Evolutionary conservation across 2,329 filamentous ascomycete species (phyloP).

Genomic region (Trichoderma breve): DNA sequence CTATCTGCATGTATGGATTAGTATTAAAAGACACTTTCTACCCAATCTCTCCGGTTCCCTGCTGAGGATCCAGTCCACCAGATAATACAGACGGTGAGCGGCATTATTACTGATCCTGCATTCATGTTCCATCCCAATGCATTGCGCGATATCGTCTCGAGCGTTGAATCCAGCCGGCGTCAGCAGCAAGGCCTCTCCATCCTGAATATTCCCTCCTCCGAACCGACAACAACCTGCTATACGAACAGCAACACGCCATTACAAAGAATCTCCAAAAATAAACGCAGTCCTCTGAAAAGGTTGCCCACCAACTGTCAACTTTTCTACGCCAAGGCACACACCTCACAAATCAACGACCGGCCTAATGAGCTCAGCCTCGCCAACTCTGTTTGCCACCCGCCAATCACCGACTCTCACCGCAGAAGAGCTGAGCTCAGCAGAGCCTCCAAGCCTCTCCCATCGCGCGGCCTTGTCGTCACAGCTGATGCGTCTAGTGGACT

Average conservation of each 20-base stretch:
- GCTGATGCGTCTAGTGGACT: slow-evolving; percentile 10
- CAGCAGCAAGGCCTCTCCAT: neutral
- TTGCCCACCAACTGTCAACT: neutral
- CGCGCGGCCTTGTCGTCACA: slow-evolving; percentile 15
- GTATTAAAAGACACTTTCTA: neutral
- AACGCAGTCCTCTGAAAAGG: neutral
- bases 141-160: neutral
- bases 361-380: slow-evolving; percentile 7
- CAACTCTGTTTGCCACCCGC: neutral
- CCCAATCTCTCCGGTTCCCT: neutral
- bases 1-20: neutral
- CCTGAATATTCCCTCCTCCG: neutral
- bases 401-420: neutral
- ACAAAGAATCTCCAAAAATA: neutral
- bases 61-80: neutral
- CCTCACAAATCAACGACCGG: neutral
- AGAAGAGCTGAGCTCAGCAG: neutral
- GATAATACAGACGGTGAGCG: neutral
- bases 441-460: slow-evolving; percentile 13
- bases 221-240: neutral
- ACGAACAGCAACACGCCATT: neutral
- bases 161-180: neutral
- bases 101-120: neutral
- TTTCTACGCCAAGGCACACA: neutral
- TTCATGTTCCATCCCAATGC: neutral